Evolutionary conservation across 768 basidiomycete genomes (phyloP).

Genomic region (Rhodocollybia butyracea): DNA sequence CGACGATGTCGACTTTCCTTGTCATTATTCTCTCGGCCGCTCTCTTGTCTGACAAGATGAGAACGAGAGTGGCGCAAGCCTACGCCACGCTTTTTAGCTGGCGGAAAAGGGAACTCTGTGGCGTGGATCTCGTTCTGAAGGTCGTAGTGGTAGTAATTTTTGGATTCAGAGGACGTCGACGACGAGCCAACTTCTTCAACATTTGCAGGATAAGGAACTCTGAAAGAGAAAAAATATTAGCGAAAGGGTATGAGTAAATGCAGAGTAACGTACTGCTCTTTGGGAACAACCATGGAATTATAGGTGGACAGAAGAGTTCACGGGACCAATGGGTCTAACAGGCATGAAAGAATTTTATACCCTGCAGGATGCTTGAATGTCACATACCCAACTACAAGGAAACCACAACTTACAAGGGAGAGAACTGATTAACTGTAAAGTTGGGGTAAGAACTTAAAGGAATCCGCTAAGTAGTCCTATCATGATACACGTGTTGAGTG

Average conservation of each 20-base stretch:
- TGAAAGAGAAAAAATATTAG: background rate
- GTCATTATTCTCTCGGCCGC: background rate
- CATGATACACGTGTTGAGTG: background rate
- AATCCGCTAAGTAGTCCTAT: background rate
- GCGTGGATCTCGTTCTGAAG: background rate
- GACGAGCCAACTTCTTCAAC: background rate
- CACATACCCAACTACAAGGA: conserved; percentile 1
- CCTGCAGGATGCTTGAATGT: background rate
- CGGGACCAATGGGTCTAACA: background rate
- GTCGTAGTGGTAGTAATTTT: background rate
- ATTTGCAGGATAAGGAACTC: background rate
- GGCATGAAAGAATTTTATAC: background rate
- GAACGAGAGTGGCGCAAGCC: background rate
- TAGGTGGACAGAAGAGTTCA: too few species aligned
- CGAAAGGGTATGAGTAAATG: background rate
- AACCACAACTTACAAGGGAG: background rate
- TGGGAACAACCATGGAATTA: background rate
- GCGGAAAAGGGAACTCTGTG: background rate
- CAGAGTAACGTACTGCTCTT: background rate
- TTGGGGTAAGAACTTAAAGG: background rate
- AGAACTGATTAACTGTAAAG: background rate
- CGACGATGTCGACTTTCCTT: conserved; percentile 1
- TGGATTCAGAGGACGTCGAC: background rate
- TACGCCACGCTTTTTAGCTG: background rate
- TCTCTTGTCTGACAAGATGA: background rate